Evolutionary conservation across 1,284 basidiomycete genomes (phyloP).

Genomic region (Anthracocystis walkeri): DNA sequence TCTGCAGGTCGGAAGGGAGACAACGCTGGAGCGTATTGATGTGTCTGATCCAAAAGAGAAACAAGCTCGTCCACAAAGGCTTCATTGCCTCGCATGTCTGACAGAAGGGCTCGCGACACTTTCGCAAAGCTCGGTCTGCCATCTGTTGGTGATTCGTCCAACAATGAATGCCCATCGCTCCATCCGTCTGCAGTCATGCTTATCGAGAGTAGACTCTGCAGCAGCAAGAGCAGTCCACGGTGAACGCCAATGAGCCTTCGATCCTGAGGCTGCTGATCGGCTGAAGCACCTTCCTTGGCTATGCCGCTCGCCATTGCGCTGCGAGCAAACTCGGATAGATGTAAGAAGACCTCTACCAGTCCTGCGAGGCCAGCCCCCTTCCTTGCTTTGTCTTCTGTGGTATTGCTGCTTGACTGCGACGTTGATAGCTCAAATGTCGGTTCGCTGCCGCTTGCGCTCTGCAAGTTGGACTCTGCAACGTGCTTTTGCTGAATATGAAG

Average conservation of each 20-base stretch:
- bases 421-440: background rate
- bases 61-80: constrained; percentile 35
- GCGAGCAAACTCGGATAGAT: constrained; percentile 40
- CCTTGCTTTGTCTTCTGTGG: background rate
- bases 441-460: background rate
- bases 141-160: background rate
- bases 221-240: constrained; percentile 38
- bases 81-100: constrained; percentile 12
- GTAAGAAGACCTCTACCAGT: constrained; percentile 24
- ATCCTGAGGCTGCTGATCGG: constrained; percentile 38
- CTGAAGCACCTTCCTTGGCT: constrained; percentile 19
- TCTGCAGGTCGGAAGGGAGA: constrained; percentile 50
- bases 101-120: constrained; percentile 17
- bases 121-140: background rate
- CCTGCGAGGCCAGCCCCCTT: constrained; percentile 15
- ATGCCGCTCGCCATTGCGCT: constrained; percentile 36
- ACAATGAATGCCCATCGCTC: constrained; percentile 5
- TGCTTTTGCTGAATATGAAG: constrained; percentile 35
- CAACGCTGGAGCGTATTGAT: constrained; percentile 48
- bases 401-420: background rate
- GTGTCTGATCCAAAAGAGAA: constrained; percentile 41
- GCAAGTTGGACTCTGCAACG: constrained; percentile 1
- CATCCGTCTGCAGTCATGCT: constrained; percentile 44
- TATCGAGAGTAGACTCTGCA: constrained; percentile 51
- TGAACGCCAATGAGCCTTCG: constrained; percentile 46